Base-by-base conservation (phyloP, 257 asterid genomes). In the Eustoma russellianum region DNA sequence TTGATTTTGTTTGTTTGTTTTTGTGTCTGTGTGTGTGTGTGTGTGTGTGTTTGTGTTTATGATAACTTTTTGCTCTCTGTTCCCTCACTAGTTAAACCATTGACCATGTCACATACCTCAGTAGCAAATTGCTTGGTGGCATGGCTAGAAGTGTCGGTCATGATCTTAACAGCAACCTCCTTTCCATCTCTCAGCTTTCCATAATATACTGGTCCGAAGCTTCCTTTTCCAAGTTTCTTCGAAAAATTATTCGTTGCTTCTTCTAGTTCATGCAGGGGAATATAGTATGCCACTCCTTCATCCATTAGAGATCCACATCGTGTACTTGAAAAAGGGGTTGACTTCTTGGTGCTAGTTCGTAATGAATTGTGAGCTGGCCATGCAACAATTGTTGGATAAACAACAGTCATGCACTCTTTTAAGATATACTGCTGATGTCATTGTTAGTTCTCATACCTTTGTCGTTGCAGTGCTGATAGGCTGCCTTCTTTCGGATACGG, bases 141-240 rank as follows among this genome's bases (percentile, higher is more conserved):
- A 58, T 92, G 97, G 50, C 93, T 85, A 40, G 98, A 80, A 49
- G 96, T 77, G 68, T 92, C 97, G 33, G 97, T 95, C 98, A 92
- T 92, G 69, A 70, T 82, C 70, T 92, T 92, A 43, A 92, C 98
- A 2, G 98, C 98, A 24, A 92, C 75, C 66, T 92, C 98, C 68
- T 85, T 92, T 19, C 97, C 97, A 41, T 85, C 97, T 67, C 72
- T 74, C 77, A 92, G 65, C 66, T 75, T 92, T 50, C 98, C 98
- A 52, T 92, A 83, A 66, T 77, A 92, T 35, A 92, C 98, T 2
- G 97, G 97, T 44, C 97, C 98, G 54, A 88, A 87, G 64, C 98
- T 88, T 64, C 98, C 98, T 75, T 88, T 84, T 47, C 98, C 98
- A 6, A 92, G 84, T 61, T 77, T 62, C 80, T 68, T 85, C 14